A percentile compares a stretch with the other conserved stretches of the same genome.
Evolutionary conservation across 2,329 filamentous ascomycete genomes (phyloP).

Genomic region (Phialophora verrucosa): DNA sequence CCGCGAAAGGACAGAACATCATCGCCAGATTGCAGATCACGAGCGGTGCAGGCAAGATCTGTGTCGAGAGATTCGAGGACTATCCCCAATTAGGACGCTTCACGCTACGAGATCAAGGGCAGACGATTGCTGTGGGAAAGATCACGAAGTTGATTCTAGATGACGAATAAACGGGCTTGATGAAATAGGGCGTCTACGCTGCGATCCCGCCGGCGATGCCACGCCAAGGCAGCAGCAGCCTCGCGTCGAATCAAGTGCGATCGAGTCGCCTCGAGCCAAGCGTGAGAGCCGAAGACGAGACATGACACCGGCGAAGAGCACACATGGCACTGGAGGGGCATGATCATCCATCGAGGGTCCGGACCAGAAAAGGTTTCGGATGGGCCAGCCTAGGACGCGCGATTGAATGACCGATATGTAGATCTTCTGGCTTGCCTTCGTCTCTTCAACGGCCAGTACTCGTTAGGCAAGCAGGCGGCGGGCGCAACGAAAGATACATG

Average conservation of each 20-base stretch:
- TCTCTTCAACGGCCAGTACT: neutral
- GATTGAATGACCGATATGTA: neutral
- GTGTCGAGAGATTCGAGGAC: constrained; percentile 93
- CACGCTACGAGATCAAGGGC: constrained; percentile 90
- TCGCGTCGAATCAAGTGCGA: neutral
- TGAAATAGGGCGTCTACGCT: too few species aligned
- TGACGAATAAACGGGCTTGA: constrained; percentile 30
- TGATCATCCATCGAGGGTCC: neutral
- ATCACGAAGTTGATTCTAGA: constrained; percentile 83
- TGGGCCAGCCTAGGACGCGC: neutral
- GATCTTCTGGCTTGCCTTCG: neutral
- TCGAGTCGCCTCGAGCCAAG: neutral
- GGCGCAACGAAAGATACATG: too few species aligned
- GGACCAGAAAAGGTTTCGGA: too few species aligned
- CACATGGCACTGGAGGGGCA: neutral
- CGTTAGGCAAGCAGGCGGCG: neutral
- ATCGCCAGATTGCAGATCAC: constrained; percentile 90
- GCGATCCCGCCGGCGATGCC: neutral
- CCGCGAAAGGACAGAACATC: constrained; percentile 78
- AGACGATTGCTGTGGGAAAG: constrained; percentile 99
- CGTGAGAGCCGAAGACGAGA: neutral
- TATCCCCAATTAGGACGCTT: constrained; percentile 93
- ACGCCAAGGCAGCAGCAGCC: neutral
- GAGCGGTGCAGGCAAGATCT: constrained; percentile 83
- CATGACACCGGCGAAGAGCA: neutral